These are phyloP conservation scores for Phyllosticta capitalensis DNA, from an alignment of 2,329 filamentous ascomycete genomes.

Conservation along the genomic window DNA sequence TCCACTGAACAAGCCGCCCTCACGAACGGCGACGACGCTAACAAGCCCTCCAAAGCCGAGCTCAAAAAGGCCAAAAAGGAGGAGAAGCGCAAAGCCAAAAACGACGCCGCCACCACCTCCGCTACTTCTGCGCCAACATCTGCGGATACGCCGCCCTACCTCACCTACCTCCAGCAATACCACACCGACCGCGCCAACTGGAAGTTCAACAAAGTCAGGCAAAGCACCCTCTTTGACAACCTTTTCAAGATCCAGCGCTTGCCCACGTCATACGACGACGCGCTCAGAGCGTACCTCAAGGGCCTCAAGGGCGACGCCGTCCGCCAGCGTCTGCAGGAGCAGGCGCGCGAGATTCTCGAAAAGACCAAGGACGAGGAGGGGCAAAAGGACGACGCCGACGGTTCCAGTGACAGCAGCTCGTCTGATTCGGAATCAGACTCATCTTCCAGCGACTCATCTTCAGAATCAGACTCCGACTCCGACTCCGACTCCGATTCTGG, in stretches of 20 bases:
- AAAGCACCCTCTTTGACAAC: slow-evolving; percentile 77
- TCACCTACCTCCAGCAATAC: slow-evolving; percentile 71
- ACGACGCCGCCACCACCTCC: slow-evolving; percentile 13
- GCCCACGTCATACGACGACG: slow-evolving; percentile 57
- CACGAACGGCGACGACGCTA: slow-evolving; percentile 12
- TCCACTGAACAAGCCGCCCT: background rate
- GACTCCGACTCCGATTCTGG: background rate
- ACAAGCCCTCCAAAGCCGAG: slow-evolving; percentile 13
- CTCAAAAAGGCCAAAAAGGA: slow-evolving; percentile 18
- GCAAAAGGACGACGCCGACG: background rate
- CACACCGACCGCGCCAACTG: slow-evolving; percentile 59
- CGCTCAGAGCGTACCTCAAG: slow-evolving; percentile 67
- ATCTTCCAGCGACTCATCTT: background rate
- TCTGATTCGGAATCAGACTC: background rate
- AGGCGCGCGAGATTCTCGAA: slow-evolving; percentile 53
- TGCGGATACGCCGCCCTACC: slow-evolving; percentile 50
- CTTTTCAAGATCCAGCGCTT: slow-evolving; percentile 63
- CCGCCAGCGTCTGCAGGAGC: slow-evolving; percentile 53
- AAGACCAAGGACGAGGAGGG: slow-evolving; percentile 17
- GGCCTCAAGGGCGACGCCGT: slow-evolving; percentile 69
- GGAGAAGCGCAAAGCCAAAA: slow-evolving; percentile 11
- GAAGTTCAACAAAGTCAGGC: slow-evolving; percentile 96
- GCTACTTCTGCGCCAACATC: background rate
- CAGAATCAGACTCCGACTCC: background rate
- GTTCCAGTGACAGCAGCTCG: background rate